phyloP scores from a whole-genome alignment of 139 green algal genomes.

The Chlamydomonas asymmetrica region DNA sequence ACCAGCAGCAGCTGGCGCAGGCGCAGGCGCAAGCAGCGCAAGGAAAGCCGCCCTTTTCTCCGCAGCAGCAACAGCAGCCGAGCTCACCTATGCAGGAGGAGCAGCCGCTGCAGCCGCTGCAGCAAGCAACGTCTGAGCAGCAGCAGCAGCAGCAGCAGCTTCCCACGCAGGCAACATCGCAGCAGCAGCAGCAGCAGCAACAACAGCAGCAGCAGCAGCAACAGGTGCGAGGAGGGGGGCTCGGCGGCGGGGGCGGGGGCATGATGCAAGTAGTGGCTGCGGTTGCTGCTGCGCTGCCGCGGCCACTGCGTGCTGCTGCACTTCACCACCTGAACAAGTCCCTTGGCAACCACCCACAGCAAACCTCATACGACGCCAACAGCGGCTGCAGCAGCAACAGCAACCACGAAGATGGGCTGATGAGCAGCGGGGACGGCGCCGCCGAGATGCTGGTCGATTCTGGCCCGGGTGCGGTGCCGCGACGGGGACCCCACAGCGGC shows the following conservation, averaged over 20 bases:
- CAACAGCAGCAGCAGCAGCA: conserved; percentile 2
- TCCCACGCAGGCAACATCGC: no score
- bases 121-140: background rate
- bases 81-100: no score
- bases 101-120: background rate
- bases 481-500: no score
- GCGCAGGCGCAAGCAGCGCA: background rate
- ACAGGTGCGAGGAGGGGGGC: background rate
- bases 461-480: no score
- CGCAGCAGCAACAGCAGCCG: conserved; percentile 23
- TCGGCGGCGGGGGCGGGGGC: background rate
- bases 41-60: no score
- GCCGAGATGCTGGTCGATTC: no score
- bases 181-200: conserved; percentile 1
- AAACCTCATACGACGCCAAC: no score
- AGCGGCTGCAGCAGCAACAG: conserved; percentile 12
- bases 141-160: background rate
- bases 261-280: background rate
- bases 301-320: no score
- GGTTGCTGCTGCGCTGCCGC: background rate
- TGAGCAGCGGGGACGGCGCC: background rate
- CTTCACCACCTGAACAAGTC: no score
- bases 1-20: background rate
- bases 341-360: no score
- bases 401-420: background rate